Evolutionary conservation across 2,329 filamentous ascomycete genomes (phyloP).

Genomic region (Cryphonectria japonica): DNA sequence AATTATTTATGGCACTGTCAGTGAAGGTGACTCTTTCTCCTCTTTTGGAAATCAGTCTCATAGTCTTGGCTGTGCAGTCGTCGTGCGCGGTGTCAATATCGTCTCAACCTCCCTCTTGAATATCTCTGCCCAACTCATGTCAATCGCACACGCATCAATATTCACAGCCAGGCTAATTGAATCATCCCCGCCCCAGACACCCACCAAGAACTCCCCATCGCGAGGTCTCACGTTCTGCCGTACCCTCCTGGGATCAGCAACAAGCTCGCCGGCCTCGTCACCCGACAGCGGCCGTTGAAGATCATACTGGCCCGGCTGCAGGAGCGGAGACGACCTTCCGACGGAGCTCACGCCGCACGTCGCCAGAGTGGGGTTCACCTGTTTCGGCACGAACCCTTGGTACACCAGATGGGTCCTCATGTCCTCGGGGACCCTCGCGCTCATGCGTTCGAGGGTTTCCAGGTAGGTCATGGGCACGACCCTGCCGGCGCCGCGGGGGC

Average conservation of each 20-base stretch:
- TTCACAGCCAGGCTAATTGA: slow-evolving; percentile 17
- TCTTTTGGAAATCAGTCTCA: background rate
- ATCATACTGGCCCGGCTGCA: slow-evolving; percentile 18
- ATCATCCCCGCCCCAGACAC: slow-evolving; percentile 20
- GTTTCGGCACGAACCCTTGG: slow-evolving; percentile 18
- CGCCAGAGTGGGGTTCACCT: slow-evolving; percentile 22
- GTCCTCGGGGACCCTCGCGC: slow-evolving; percentile 14
- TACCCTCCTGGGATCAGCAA: slow-evolving; percentile 17
- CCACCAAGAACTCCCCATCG: slow-evolving; percentile 26
- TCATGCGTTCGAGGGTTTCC: slow-evolving; percentile 23
- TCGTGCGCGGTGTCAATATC: background rate
- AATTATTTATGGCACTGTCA: background rate
- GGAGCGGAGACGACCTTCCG: slow-evolving; percentile 14
- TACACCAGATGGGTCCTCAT: slow-evolving; percentile 16
- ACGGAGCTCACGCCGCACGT: slow-evolving; percentile 27
- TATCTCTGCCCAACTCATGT: slow-evolving; percentile 18
- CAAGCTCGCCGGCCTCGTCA: background rate
- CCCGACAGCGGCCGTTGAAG: slow-evolving; percentile 4
- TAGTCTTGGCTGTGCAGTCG: slow-evolving; percentile 10
- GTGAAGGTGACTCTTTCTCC: background rate
- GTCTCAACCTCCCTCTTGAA: slow-evolving; percentile 21
- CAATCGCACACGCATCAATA: slow-evolving; percentile 25
- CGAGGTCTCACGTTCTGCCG: slow-evolving; percentile 23
- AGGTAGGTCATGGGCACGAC: slow-evolving; percentile 24
- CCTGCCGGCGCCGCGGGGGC: slow-evolving; percentile 18